Evolutionary conservation across 169 alveolate species (phyloP), one percentile per base, ranked within the genome.

Genomic region (Eimeria sp.): DNA sequence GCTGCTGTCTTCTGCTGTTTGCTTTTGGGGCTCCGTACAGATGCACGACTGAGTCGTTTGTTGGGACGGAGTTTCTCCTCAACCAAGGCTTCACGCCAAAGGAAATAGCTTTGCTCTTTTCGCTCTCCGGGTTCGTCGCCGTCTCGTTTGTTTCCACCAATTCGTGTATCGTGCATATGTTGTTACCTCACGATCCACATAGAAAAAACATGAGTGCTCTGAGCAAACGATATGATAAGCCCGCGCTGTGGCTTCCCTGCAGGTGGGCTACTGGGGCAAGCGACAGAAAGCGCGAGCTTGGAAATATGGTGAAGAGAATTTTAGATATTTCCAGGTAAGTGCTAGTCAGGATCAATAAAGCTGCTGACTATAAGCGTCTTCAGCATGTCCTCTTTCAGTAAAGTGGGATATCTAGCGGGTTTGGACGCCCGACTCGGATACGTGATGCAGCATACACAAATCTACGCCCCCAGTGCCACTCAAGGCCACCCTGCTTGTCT

Each of bases 211-310:
- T 23, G 83, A 40, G 56, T 74, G 56, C 25, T 74, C 6, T 49
- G 58, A 11, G 43, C 58, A 77, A 25, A 49, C 43, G 43, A 66
- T 27, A 6, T 27, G 46, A 27, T 49, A 18, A 40, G 66, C 25
- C 27, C 68, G 25, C 68, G 20, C 33, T 83, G 37, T 58, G 90
- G 74, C 76, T 33, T 77, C 25, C 66, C 71, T 58, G 27, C 91
- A 91, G 96, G 85, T 91, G 96, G 96, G 96, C 91, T 52, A 91
- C 96, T 37, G 96, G 96, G 66, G 91, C 96, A 16, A 23, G 74
- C 25, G 91, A 62, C 68, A 77, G 64, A 25, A 91, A 80, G 56
- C 90, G 89, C 71, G 71, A 77, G 37, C 20, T 80, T 58, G 96
- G 96, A 71, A 78, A 76, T 30, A 78, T 91, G 71, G 89, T 91